A percentile compares a stretch with the other conserved stretches of the same genome.
These are phyloP conservation scores for Musa troglodytarum DNA, from an alignment of 176 grass and related monocot genomes.

Conservation along the genomic window DNA sequence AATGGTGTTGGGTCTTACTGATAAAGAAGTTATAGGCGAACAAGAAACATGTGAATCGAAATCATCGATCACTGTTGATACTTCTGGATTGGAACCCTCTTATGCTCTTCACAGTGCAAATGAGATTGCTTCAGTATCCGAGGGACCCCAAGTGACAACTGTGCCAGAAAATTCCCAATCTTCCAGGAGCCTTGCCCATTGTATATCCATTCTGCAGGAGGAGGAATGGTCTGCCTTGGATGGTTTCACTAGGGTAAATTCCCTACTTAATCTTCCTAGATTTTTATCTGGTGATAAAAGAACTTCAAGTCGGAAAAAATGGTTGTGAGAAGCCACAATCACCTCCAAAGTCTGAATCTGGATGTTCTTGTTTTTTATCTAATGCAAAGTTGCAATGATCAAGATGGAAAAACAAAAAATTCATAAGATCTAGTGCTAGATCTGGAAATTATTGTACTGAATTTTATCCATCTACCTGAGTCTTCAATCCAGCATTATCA, in stretches of 20 bases:
- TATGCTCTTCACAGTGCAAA: conserved; percentile 26
- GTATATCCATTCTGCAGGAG: conserved; percentile 74
- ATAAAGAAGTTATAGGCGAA: conserved; percentile 17
- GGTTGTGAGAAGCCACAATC: conserved; percentile 9
- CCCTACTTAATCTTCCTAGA: conserved; percentile 77
- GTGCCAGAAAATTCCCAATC: conserved; percentile 37
- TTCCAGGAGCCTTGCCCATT: conserved; percentile 69
- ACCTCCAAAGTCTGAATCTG: no score
- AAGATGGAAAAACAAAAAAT: no score
- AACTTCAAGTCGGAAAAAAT: conserved; percentile 52
- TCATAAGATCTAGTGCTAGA: no score
- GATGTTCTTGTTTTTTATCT: no score
- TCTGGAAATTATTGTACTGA: no score
- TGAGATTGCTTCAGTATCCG: conserved; percentile 41
- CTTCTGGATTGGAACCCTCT: conserved; percentile 34
- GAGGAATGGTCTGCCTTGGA: conserved; percentile 93
- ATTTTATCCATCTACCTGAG: no score
- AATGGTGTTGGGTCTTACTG: conserved; percentile 6
- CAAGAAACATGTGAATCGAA: conserved; percentile 12
- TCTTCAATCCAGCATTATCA: no score
- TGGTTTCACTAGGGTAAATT: conserved; percentile 76
- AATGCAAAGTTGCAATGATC: no score
- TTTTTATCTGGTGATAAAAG: conserved; percentile 51
- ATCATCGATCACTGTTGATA: conserved; percentile 13
- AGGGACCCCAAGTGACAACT: conserved; percentile 30